phyloP scores from a whole-genome alignment of 495 filamentous ascomycete species.

The Xylaria flabelliformis region DNA sequence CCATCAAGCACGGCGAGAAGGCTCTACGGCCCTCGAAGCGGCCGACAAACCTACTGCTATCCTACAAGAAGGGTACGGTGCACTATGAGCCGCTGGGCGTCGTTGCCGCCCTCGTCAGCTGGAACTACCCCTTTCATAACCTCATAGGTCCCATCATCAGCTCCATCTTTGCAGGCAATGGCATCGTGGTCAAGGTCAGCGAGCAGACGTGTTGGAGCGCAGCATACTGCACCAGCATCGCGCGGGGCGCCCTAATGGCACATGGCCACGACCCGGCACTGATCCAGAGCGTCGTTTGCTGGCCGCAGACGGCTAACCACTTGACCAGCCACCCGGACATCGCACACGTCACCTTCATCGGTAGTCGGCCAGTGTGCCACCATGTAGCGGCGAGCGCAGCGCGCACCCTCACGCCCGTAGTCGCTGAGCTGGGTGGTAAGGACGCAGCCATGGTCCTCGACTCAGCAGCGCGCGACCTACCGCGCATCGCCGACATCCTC shows the following conservation, averaged over 20 bases:
- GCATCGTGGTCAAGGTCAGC: conserved; percentile 87
- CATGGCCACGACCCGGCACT: conserved; percentile 86
- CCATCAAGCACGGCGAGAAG: conserved; percentile 86
- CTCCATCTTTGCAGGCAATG: conserved; percentile 91
- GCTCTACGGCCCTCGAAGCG: conserved; percentile 73
- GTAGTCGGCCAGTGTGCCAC: conserved; percentile 84
- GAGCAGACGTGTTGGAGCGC: conserved; percentile 94
- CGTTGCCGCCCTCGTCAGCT: conserved; percentile 89
- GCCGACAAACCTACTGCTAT: conserved; percentile 87
- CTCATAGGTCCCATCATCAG: conserved; percentile 89
- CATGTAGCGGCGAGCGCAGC: conserved; percentile 86
- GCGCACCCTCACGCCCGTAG: conserved; percentile 79
- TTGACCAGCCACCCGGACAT: conserved; percentile 88
- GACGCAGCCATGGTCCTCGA: conserved; percentile 93
- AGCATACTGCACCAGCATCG: conserved; percentile 77
- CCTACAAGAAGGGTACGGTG: conserved; percentile 93
- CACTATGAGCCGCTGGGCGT: conserved; percentile 92
- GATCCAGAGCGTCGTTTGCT: conserved; percentile 84
- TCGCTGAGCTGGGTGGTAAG: conserved; percentile 93
- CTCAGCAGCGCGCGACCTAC: conserved; percentile 69
- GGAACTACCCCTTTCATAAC: conserved; percentile 98
- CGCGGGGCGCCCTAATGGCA: conserved; percentile 75
- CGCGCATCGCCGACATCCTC: conserved; percentile 76
- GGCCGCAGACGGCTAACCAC: conserved; percentile 79
- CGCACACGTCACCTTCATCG: conserved; percentile 96